phyloP scores from a whole-genome alignment of 768 basidiomycete genomes.

The Collybiopsis confluens region DNA sequence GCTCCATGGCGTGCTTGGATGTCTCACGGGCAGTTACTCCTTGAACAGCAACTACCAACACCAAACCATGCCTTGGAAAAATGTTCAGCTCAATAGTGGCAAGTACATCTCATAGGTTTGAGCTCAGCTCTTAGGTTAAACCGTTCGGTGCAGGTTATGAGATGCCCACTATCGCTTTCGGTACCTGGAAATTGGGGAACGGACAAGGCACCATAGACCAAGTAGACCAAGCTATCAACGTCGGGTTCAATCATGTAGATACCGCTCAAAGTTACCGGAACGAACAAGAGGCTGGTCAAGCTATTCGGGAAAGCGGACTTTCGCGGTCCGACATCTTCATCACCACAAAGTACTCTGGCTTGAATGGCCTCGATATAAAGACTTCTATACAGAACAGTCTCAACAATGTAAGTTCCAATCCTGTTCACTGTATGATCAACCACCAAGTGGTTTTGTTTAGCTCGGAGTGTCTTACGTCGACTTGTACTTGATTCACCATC shows the following conservation, averaged over 20 bases:
- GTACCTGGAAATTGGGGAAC: slow-evolving; percentile 62
- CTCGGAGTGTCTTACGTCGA: slow-evolving; percentile 64
- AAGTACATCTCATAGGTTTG: too few relatives aligned
- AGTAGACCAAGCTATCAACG: slow-evolving; percentile 58
- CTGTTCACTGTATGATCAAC: not conserved
- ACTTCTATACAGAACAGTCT: slow-evolving; percentile 55
- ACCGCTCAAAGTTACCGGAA: slow-evolving; percentile 62
- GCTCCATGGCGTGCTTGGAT: too few relatives aligned
- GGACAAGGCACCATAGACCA: slow-evolving; percentile 47
- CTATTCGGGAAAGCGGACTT: slow-evolving; percentile 52
- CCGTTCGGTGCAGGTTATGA: slow-evolving; percentile 32
- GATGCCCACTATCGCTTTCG: slow-evolving; percentile 55
- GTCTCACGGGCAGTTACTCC: too few relatives aligned
- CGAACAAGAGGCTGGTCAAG: slow-evolving; percentile 48
- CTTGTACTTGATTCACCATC: slow-evolving; percentile 66
- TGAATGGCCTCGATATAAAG: slow-evolving; percentile 44
- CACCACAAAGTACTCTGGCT: slow-evolving; percentile 62
- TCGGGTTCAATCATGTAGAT: slow-evolving; percentile 61
- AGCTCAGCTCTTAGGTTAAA: too few relatives aligned
- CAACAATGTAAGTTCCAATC: slow-evolving; percentile 40
- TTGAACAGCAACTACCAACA: slow-evolving; percentile 1
- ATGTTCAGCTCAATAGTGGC: slow-evolving; percentile 60
- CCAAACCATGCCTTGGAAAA: slow-evolving; percentile 56
- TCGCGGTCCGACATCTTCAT: slow-evolving; percentile 55
- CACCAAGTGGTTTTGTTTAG: too few relatives aligned